These are phyloP conservation scores for Mycena epipterygia DNA, from an alignment of 768 basidiomycete genomes.

Conservation along the genomic window DNA sequence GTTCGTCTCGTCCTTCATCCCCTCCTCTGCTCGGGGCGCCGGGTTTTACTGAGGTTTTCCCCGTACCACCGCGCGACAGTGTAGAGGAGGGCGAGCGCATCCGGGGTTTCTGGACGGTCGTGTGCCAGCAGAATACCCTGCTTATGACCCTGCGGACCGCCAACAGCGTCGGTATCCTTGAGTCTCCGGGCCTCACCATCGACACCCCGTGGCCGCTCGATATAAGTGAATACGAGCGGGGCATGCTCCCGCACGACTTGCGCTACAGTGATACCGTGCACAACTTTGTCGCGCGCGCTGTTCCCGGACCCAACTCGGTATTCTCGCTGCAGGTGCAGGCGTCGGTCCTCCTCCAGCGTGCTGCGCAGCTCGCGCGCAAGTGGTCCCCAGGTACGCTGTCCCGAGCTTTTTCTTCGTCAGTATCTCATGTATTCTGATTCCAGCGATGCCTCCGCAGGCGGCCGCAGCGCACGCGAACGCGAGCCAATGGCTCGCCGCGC, in stretches of 20 bases:
- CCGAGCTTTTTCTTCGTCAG: neutral
- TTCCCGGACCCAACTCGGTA: constrained; percentile 18
- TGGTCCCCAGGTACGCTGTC: constrained; percentile 32
- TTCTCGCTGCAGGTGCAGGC: constrained; percentile 34
- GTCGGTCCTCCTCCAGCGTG: constrained; percentile 36
- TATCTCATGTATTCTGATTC: neutral
- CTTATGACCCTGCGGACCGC: constrained; percentile 29
- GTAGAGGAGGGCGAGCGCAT: constrained; percentile 41
- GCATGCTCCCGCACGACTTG: constrained; percentile 10
- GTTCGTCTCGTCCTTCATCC: constrained; percentile 25
- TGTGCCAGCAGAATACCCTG: constrained; percentile 32
- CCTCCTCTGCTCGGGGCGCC: constrained; percentile 30
- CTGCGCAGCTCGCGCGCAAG: constrained; percentile 20
- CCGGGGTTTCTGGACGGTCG: constrained; percentile 39
- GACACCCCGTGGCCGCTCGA: constrained; percentile 43
- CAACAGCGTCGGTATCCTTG: constrained; percentile 33
- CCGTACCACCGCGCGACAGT: constrained; percentile 29
- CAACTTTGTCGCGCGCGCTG: constrained; percentile 18
- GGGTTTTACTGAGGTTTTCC: constrained; percentile 15
- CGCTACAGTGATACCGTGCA: constrained; percentile 28
- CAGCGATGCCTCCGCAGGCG: constrained; percentile 32
- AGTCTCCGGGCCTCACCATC: constrained; percentile 32
- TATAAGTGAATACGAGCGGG: constrained; percentile 28
- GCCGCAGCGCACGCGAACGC: constrained; percentile 25
- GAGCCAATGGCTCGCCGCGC: constrained; percentile 24